Conservation (phyloP, 176 grass and related monocot species). For the Raddia distichophylla region DNA sequence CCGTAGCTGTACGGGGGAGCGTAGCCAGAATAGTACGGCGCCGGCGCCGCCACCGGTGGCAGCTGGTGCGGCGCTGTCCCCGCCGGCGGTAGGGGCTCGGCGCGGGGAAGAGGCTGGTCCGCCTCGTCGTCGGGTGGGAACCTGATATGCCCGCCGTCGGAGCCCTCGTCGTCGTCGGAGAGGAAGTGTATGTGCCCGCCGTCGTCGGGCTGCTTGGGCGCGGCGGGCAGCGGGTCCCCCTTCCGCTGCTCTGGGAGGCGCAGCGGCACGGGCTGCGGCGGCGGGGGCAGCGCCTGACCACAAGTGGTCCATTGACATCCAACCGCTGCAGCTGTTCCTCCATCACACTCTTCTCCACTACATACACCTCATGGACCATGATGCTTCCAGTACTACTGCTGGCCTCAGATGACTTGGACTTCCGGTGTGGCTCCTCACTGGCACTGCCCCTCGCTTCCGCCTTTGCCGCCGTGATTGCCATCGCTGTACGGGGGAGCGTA, state of each 20-base stretch:
- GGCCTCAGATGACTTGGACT: slow-evolving; percentile 41
- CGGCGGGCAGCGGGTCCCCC: slow-evolving; percentile 9
- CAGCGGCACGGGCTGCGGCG: not conserved
- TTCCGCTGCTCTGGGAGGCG: slow-evolving; percentile 51
- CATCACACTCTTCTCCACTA: slow-evolving; percentile 52
- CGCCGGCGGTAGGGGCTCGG: slow-evolving; percentile 7
- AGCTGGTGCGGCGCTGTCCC: not conserved
- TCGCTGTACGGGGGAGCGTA: slow-evolving; percentile 22
- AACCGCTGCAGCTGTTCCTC: slow-evolving; percentile 37
- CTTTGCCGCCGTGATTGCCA: slow-evolving; percentile 6
- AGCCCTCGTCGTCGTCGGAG: slow-evolving; percentile 33
- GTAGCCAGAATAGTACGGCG: not conserved
- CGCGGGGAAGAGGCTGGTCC: not conserved
- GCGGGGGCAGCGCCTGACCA: slow-evolving; percentile 1
- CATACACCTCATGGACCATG: slow-evolving; percentile 47
- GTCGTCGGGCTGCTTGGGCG: not conserved
- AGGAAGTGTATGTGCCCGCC: slow-evolving; percentile 45
- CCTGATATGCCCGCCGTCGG: slow-evolving; percentile 48
- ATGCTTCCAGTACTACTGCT: not conserved
- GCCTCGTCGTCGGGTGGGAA: slow-evolving; percentile 49
- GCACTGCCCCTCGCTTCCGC: not conserved
- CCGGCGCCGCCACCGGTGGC: not conserved
- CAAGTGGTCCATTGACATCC: slow-evolving; percentile 13
- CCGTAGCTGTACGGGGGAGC: slow-evolving; percentile 24
- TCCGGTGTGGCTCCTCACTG: slow-evolving; percentile 31